phyloP scores from a whole-genome alignment of 805 yeast species.

The Saccharomycopsis capsularis region DNA sequence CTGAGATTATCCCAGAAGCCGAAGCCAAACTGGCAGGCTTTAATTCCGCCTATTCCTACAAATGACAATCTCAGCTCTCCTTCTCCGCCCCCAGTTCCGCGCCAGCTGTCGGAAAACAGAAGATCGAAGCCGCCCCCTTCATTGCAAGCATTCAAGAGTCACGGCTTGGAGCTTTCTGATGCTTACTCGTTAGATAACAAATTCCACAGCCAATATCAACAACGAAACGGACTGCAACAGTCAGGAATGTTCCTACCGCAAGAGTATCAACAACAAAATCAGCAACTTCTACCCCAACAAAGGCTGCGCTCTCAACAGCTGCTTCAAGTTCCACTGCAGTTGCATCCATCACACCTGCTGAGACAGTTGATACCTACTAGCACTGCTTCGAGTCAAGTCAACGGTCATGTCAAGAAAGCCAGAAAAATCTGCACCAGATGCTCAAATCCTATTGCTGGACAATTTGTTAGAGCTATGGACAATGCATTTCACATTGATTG shows the following conservation, averaged over 20 bases:
- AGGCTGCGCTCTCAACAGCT: constrained; percentile 11
- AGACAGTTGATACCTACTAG: not conserved
- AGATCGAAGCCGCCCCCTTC: constrained; percentile 15
- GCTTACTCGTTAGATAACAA: constrained; percentile 6
- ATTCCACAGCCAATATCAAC: too few species aligned
- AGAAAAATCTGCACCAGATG: constrained; percentile 46
- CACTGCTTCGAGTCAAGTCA: not conserved
- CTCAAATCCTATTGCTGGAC: constrained; percentile 49
- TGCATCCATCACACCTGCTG: not conserved
- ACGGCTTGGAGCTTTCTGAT: constrained; percentile 12
- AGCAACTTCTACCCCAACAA: too few species aligned
- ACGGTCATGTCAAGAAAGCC: not conserved
- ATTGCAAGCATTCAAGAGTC: constrained; percentile 7
- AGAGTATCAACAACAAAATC: constrained; percentile 14
- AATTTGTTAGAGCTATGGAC: constrained; percentile 78
- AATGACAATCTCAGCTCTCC: not conserved
- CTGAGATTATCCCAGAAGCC: constrained; percentile 7
- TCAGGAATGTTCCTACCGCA: constrained; percentile 10
- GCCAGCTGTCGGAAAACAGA: not conserved
- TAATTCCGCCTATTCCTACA: constrained; percentile 28
- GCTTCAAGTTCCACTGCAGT: not conserved
- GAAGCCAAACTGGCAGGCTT: constrained; percentile 24
- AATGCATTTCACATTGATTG: constrained; percentile 80
- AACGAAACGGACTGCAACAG: constrained; percentile 18
- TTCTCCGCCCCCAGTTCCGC: not conserved